phyloP scores from a whole-genome alignment of 1,139 yeast species.

The Candida pseudoviswanathii region DNA sequence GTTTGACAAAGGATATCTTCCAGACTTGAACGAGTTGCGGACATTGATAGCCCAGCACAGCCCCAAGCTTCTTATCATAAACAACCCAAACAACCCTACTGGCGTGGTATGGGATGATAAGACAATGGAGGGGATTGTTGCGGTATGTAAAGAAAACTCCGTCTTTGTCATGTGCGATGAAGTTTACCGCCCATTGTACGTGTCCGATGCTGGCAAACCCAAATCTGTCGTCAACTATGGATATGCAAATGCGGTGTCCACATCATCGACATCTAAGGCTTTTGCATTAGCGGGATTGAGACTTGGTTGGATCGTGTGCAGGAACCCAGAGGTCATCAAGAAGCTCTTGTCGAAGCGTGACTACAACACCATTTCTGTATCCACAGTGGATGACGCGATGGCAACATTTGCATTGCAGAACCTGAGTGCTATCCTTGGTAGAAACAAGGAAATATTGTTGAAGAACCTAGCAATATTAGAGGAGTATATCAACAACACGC shows the following conservation, averaged over 20 bases:
- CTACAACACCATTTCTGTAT: constrained; percentile 54
- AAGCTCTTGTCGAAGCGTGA: constrained; percentile 48
- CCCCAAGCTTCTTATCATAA: constrained; percentile 51
- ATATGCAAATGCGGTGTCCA: constrained; percentile 47
- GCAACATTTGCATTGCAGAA: constrained; percentile 47
- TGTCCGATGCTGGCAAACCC: constrained; percentile 26
- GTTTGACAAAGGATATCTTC: constrained; percentile 36
- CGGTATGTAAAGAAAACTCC: constrained; percentile 35
- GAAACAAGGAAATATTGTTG: constrained; percentile 41
- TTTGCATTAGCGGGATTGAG: constrained; percentile 58
- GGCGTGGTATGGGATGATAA: constrained; percentile 48
- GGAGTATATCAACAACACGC: constrained; percentile 30
- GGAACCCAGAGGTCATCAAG: constrained; percentile 29
- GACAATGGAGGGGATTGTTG: constrained; percentile 36
- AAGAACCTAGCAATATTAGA: constrained; percentile 39
- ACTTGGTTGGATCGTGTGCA: constrained; percentile 54
- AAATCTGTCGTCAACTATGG: constrained; percentile 45
- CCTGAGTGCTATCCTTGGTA: constrained; percentile 32
- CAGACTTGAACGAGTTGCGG: constrained; percentile 36
- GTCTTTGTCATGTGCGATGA: constrained; percentile 53
- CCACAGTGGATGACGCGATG: constrained; percentile 50
- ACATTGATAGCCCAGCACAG: constrained; percentile 28
- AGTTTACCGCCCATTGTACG: constrained; percentile 58
- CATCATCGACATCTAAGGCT: constrained; percentile 58
- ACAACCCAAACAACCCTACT: constrained; percentile 60